Evolutionary conservation across 805 yeast genomes (phyloP), one percentile per base, ranked within the genome.

Genomic region (Hemisphaericaspora nanyangensis): DNA sequence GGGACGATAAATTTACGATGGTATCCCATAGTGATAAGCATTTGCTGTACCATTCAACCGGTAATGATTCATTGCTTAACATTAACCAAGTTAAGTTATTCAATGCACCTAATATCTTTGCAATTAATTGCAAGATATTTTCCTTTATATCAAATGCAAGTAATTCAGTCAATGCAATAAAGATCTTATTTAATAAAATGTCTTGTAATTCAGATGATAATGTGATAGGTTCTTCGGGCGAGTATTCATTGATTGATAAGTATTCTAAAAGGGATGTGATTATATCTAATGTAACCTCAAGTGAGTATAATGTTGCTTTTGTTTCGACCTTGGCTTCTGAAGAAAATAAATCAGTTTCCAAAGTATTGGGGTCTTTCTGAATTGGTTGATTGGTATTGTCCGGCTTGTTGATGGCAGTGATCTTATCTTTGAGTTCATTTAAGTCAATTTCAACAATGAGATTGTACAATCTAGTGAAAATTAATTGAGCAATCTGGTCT

Each of bases 261-360:
- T 62, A 72, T 56, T 89, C 96, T 49, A 84, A 74, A 6, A 81
- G 67, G 1, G 90, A 84, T 1, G 96, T 79, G 17, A 87, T 66
- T 24, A 91, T 58, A 56, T 91, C 98, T 17, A 90, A 61, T 0
- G 84, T 69, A 1, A 82, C 70, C 49, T 87, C 95, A 17, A 85
- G 63, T 4, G 85, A 71, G 46, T 82, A 82, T 35, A 84, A 60
- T 35, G 75, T 72, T 31, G 72, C 61, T 46, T 74, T 72, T 3
- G 85, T 77, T 11, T 53, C 54, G 6, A 60, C 52, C 39, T 74
- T 43, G 46, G 40, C 0, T 22, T 36, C 47, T 11, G 45, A 30
- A 10, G 34, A 26, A 3, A 40, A 34, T 27, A 42, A 35, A 27
- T 47, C 51, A 7, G 26, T 37, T 24, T 36, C 39, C 2, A 38